A percentile compares a stretch with the other conserved stretches of the same genome.
Evolutionary conservation across 805 yeast species (phyloP).

Genomic region (Nakazawaea molendinolei): DNA sequence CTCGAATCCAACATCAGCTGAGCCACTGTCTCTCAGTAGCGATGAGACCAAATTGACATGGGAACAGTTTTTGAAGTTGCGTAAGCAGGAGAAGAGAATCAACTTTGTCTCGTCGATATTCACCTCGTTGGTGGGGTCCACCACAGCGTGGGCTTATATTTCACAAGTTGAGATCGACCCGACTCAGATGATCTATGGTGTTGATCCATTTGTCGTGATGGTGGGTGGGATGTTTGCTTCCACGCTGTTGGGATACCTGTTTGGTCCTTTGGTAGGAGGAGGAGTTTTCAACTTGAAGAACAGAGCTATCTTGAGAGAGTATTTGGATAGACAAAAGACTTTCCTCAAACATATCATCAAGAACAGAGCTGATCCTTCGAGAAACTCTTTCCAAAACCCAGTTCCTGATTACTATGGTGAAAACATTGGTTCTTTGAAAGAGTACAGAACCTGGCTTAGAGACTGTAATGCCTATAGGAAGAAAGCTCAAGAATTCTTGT

Average conservation of each 20-base stretch:
- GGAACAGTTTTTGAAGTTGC: constrained; percentile 72
- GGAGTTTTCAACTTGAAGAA: constrained; percentile 54
- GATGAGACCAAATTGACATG: constrained; percentile 41
- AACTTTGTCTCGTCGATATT: constrained; percentile 62
- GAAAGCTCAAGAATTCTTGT: constrained; percentile 71
- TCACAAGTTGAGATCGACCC: constrained; percentile 84
- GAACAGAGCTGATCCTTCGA: constrained; percentile 87
- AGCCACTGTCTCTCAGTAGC: no score
- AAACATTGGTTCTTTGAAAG: constrained; percentile 78
- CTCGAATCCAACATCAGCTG: no score
- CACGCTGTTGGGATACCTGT: constrained; percentile 70
- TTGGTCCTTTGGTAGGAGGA: constrained; percentile 79
- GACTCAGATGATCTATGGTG: constrained; percentile 77
- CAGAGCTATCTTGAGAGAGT: constrained; percentile 37
- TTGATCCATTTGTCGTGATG: constrained; percentile 81
- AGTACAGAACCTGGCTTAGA: constrained; percentile 92
- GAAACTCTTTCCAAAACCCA: constrained; percentile 86
- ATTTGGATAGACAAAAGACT: constrained; percentile 56
- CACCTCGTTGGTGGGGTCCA: constrained; percentile 62
- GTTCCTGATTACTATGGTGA: constrained; percentile 99
- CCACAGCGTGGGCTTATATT: constrained; percentile 65
- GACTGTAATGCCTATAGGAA: constrained; percentile 88
- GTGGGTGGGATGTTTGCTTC: constrained; percentile 67
- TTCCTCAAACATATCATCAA: constrained; percentile 68
- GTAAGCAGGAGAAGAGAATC: constrained; percentile 68